phyloP scores from a whole-genome alignment of 805 yeast species.

The Candida lessepsii region DNA sequence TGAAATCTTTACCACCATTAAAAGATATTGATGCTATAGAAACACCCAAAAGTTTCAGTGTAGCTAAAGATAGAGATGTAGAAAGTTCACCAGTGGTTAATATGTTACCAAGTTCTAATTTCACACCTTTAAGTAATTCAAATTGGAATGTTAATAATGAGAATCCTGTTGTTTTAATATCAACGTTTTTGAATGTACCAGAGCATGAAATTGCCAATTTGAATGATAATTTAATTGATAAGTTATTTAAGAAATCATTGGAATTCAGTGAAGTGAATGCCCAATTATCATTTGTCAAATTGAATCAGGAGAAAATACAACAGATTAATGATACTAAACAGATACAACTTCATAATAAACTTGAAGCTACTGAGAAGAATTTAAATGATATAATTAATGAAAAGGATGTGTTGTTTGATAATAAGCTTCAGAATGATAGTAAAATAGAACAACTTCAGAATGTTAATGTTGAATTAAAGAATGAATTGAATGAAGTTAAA shows the following conservation, averaged over 20 bases:
- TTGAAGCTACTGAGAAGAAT: slow-evolving; percentile 21
- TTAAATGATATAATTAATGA: slow-evolving; percentile 20
- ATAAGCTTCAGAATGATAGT: slow-evolving; percentile 18
- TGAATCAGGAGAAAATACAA: slow-evolving; percentile 34
- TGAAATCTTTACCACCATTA: slow-evolving; percentile 40
- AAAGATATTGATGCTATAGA: slow-evolving; percentile 42
- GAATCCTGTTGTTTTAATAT: slow-evolving; percentile 17
- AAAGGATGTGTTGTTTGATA: slow-evolving; percentile 20
- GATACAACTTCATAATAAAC: slow-evolving; percentile 21
- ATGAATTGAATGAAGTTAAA: slow-evolving; percentile 19
- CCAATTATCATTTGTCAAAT: slow-evolving; percentile 30
- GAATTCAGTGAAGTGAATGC: slow-evolving; percentile 30
- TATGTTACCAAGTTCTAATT: slow-evolving; percentile 3
- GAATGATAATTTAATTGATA: slow-evolving; percentile 18
- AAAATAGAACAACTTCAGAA: slow-evolving; percentile 16
- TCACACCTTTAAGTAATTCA: background rate
- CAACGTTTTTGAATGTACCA: slow-evolving; percentile 29
- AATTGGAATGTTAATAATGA: slow-evolving; percentile 1
- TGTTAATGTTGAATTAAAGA: slow-evolving; percentile 16
- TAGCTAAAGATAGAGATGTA: slow-evolving; percentile 34
- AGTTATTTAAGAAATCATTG: slow-evolving; percentile 24
- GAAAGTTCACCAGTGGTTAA: slow-evolving; percentile 19
- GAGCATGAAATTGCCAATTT: slow-evolving; percentile 16
- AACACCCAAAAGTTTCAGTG: slow-evolving; percentile 41
- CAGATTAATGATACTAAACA: slow-evolving; percentile 27